These are phyloP conservation scores for Diaporthe sp. DNA, from an alignment of 2,329 filamentous ascomycete genomes.

Conservation along the genomic window DNA sequence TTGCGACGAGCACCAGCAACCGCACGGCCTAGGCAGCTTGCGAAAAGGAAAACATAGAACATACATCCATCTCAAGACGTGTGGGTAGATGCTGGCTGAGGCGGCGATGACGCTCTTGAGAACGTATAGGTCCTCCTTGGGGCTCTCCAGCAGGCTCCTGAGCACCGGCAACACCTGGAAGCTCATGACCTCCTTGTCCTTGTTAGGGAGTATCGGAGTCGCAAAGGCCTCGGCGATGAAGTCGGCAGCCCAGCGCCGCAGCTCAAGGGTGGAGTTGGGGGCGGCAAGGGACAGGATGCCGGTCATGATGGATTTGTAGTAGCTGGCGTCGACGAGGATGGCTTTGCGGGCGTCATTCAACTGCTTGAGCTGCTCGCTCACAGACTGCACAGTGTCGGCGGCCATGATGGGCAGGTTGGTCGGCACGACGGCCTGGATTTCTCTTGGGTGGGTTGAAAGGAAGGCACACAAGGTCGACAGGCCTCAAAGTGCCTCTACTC, in stretches of 20 bases:
- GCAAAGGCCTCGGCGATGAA: conserved; percentile 97
- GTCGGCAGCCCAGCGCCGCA: conserved; percentile 95
- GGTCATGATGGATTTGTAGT: conserved; percentile 93
- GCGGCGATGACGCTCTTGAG: conserved; percentile 90
- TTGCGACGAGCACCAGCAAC: conserved; percentile 43
- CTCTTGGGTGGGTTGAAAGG: not conserved
- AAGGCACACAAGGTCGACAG: conserved; percentile 32
- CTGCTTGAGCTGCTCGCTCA: conserved; percentile 85
- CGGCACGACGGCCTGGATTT: conserved; percentile 5
- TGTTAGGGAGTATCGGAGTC: conserved; percentile 83
- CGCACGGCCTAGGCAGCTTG: not conserved
- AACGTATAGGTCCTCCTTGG: conserved; percentile 83
- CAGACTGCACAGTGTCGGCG: conserved; percentile 62
- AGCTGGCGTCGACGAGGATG: conserved; percentile 86
- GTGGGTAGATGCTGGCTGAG: conserved; percentile 91
- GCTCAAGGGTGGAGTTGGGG: conserved; percentile 79
- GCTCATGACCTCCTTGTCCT: conserved; percentile 85
- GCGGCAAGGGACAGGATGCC: conserved; percentile 94
- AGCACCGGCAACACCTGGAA: conserved; percentile 84
- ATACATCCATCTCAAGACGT: conserved; percentile 95
- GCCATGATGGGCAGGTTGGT: conserved; percentile 62
- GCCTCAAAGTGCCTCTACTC: conserved; percentile 40
- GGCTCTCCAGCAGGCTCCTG: conserved; percentile 76
- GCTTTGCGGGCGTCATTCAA: conserved; percentile 92
- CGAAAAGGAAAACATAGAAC: conserved; percentile 78